Conservation (phyloP, 306 rosid genomes). For the Glycine tomentella region DNA sequence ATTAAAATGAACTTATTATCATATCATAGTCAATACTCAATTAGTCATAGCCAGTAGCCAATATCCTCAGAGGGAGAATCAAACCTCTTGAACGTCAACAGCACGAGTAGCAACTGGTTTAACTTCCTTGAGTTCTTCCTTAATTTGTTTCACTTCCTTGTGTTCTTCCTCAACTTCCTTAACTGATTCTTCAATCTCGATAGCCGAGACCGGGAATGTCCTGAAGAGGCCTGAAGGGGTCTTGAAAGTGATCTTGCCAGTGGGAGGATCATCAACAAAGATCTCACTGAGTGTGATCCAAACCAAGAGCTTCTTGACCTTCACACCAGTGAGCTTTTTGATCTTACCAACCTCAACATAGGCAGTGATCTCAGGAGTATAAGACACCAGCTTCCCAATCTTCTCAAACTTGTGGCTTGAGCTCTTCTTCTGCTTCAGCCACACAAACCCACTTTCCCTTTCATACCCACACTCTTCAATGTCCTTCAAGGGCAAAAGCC, state of each 20-base stretch:
- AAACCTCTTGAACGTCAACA: slow-evolving; percentile 56
- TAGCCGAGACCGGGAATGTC: slow-evolving; percentile 69
- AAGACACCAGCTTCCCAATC: slow-evolving; percentile 70
- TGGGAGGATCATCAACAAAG: slow-evolving; percentile 67
- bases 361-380: slow-evolving; percentile 83
- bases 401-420: slow-evolving; percentile 80
- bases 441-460: slow-evolving; percentile 83
- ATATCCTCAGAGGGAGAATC: neutral
- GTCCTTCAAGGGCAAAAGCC: slow-evolving; percentile 81
- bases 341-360: slow-evolving; percentile 67
- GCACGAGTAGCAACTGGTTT: slow-evolving; percentile 1
- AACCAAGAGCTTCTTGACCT: slow-evolving; percentile 79
- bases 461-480: slow-evolving; percentile 82
- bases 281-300: slow-evolving; percentile 81
- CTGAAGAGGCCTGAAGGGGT: too few species aligned
- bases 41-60: too few species aligned
- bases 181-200: slow-evolving; percentile 59
- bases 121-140: slow-evolving; percentile 50
- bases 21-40: too few species aligned
- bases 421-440: slow-evolving; percentile 86
- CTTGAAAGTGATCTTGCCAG: slow-evolving; percentile 75
- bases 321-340: slow-evolving; percentile 94
- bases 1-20: neutral
- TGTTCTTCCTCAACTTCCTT: neutral
- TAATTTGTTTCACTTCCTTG: slow-evolving; percentile 33